Evolutionary conservation across 345 rosid genomes (phyloP), one percentile per base, ranked within the genome.

Genomic region (Psidium friedrichsthalianum): DNA sequence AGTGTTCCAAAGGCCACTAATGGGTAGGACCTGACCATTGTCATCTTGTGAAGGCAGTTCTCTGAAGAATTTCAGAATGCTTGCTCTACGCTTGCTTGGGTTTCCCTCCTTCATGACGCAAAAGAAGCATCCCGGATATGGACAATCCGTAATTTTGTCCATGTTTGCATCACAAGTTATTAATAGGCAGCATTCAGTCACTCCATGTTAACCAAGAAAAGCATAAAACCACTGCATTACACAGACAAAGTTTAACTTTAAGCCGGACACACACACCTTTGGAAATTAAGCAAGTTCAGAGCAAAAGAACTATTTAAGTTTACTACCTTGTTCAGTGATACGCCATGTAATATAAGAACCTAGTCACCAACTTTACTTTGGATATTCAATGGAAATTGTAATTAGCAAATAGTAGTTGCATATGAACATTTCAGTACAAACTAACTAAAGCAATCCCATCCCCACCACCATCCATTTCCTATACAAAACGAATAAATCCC

Each of bases 21-120:
- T 96, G 22, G 99, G 98, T 83, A 98, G 97, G 85, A 98, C 99
- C 89, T 96, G 99, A 74, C 97, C 99, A 87, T 97, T 98, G 84
- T 94, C 98, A 87, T 97, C 99, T 84, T 95, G 98, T 40, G 95
- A 93, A 89, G 99, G 99, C 87, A 97, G 96, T 85, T 98, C 99
- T 58, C 98, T 87, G 84, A 98, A 98, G 92, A 96, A 98, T 89
- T 96, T 98, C 89, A 94, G 88, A 85, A 96, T 96, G 88, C 98
- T 94, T 0, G 95, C 95, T 88, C 99, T 91, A 64, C 99, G 94
- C 91, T 96, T 98, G 76, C 93, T 96, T 2, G 99, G 99, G 86
- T 98, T 96, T 76, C 98, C 99, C 94, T 98, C 99, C 92, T 96
- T 97, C 99, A 97, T 96, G 44, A 97, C 99, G 86, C 99, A 96